Percentiles rank a stretch among this genome's conserved stretches.
phyloP scores from a whole-genome alignment of 1,139 yeast species.

The Pichia norvegensis region DNA sequence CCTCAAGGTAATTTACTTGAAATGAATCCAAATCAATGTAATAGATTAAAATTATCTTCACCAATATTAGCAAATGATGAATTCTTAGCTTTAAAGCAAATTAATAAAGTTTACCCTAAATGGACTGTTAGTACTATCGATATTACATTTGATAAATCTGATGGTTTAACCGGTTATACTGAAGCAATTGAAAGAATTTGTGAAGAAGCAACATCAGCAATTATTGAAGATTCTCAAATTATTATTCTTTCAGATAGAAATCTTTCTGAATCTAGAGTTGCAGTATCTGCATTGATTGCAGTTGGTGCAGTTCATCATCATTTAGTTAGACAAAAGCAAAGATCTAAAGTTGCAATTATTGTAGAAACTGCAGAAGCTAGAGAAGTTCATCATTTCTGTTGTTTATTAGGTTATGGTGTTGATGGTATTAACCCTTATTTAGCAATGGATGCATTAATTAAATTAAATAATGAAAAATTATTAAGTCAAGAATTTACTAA shows the following conservation, averaged over 20 bases:
- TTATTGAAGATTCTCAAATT: conserved; percentile 65
- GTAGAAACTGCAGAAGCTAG: conserved; percentile 96
- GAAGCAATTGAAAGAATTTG: conserved; percentile 82
- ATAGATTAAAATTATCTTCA: conserved; percentile 71
- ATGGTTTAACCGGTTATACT: conserved; percentile 81
- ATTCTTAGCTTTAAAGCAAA: conserved; percentile 63
- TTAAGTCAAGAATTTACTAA: conserved; percentile 53
- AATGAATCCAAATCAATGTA: conserved; percentile 87
- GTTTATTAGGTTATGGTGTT: conserved; percentile 93
- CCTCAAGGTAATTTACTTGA: conserved; percentile 95
- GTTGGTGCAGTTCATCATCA: conserved; percentile 96
- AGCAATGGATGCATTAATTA: conserved; percentile 80
- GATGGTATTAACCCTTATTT: conserved; percentile 93
- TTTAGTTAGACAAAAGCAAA: conserved; percentile 89
- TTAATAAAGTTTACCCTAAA: conserved; percentile 67
- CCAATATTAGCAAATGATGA: conserved; percentile 76
- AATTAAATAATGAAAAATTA: conserved; percentile 77
- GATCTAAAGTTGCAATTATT: conserved; percentile 88
- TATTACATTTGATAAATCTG: conserved; percentile 77
- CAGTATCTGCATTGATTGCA: conserved; percentile 89
- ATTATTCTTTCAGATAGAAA: conserved; percentile 69
- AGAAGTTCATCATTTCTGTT: conserved; percentile 94
- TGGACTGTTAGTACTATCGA: conserved; percentile 84
- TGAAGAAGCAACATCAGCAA: conserved; percentile 79
- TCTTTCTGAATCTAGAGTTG: conserved; percentile 53